Evolutionary conservation across 108 stramenopile genomes (phyloP).

Genomic region (Parietichytrium sp.): DNA sequence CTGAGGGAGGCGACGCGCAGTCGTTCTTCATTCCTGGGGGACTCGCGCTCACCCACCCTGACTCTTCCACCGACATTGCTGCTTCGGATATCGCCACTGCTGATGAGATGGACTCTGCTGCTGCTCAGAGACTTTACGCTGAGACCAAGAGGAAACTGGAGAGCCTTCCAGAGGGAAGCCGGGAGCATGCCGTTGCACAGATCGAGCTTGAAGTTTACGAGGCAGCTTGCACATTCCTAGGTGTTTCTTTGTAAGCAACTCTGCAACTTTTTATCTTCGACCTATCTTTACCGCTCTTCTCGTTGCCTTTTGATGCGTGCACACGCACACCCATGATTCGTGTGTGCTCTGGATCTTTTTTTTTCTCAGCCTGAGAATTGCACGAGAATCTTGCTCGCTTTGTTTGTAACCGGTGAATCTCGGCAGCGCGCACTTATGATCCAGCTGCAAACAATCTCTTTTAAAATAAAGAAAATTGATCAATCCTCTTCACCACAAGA

Average conservation of each 20-base stretch:
- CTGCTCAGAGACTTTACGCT: slow-evolving; percentile 1
- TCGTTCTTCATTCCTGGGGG: slow-evolving; percentile 30
- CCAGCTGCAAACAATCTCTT: no score
- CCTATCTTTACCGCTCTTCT: no score
- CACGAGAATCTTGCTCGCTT: no score
- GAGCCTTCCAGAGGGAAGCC: not conserved
- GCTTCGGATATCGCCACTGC: not conserved
- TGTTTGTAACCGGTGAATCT: no score
- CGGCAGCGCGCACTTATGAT: no score
- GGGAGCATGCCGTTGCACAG: slow-evolving; percentile 34
- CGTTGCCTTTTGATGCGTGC: no score
- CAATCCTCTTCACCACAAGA: no score
- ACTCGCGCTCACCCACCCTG: slow-evolving; percentile 3
- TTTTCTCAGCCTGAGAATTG: no score
- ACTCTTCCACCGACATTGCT: slow-evolving; percentile 20
- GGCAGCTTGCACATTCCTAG: not conserved
- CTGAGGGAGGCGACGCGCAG: slow-evolving; percentile 12
- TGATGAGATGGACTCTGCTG: slow-evolving; percentile 20
- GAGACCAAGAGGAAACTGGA: slow-evolving; percentile 22
- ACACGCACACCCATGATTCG: no score
- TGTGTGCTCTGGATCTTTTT: no score
- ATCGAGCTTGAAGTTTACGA: slow-evolving; percentile 16
- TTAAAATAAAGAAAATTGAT: no score
- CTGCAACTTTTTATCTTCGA: not conserved
- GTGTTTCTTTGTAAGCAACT: slow-evolving; percentile 8